These are phyloP conservation scores for Heterobasidion occidentale DNA, from an alignment of 1,284 basidiomycete genomes.

Conservation along the genomic window DNA sequence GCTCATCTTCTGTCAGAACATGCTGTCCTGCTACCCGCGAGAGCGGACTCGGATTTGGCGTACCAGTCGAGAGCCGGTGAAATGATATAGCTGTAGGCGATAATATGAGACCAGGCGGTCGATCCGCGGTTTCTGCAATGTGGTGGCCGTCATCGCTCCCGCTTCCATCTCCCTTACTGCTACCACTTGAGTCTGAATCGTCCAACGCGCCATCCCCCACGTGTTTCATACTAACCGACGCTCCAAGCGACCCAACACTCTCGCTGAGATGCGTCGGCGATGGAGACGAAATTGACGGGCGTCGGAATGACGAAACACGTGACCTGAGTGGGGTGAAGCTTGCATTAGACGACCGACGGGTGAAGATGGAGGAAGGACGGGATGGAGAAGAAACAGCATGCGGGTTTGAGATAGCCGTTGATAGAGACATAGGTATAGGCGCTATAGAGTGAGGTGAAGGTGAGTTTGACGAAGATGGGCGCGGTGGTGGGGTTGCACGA, in stretches of 20 bases:
- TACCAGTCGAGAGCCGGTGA: slow-evolving; percentile 20
- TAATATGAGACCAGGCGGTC: neutral
- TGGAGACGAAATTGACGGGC: slow-evolving; percentile 11
- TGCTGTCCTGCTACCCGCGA: slow-evolving; percentile 47
- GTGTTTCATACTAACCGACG: slow-evolving; percentile 36
- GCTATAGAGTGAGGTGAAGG: slow-evolving; percentile 46
- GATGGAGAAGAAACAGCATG: slow-evolving; percentile 15
- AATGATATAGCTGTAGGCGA: slow-evolving; percentile 23
- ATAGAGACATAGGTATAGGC: slow-evolving; percentile 3
- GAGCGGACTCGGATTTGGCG: slow-evolving; percentile 51
- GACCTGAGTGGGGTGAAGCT: slow-evolving; percentile 6
- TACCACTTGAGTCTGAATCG: slow-evolving; percentile 54
- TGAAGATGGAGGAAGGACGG: slow-evolving; percentile 22
- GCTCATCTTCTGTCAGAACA: slow-evolving; percentile 42
- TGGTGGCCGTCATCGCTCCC: neutral
- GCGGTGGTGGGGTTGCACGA: neutral
- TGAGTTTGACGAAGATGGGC: slow-evolving; percentile 37
- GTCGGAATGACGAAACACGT: slow-evolving; percentile 15
- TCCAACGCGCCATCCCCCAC: slow-evolving; percentile 72
- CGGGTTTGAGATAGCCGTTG: slow-evolving; percentile 39
- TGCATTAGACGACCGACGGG: slow-evolving; percentile 9
- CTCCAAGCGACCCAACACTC: slow-evolving; percentile 13
- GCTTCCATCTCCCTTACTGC: slow-evolving; percentile 8
- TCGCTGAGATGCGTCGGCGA: slow-evolving; percentile 15
- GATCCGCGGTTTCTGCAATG: neutral